Percentiles rank a stretch among this genome's conserved stretches.
Evolutionary conservation across 1,284 basidiomycete genomes (phyloP).

Genomic region (Trametes sp.): DNA sequence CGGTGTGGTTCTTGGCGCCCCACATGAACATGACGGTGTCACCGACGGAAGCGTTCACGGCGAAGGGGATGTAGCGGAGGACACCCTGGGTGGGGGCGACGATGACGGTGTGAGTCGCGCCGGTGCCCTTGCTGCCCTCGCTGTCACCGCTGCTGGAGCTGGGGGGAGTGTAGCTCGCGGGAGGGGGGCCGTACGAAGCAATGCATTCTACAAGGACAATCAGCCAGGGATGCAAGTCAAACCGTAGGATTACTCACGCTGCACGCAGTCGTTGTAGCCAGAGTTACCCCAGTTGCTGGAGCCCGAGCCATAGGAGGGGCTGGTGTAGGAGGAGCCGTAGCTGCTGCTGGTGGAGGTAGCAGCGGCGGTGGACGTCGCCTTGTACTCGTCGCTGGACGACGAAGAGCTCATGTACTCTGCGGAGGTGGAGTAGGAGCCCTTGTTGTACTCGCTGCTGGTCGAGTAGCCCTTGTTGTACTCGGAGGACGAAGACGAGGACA

Average conservation of each 20-base stretch:
- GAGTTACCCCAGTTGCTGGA: conserved; percentile 62
- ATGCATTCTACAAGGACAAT: conserved; percentile 61
- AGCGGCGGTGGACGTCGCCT: not conserved
- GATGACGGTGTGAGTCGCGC: conserved; percentile 74
- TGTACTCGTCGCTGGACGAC: conserved; percentile 9
- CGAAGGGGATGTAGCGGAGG: conserved; percentile 76
- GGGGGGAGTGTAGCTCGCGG: conserved; percentile 41
- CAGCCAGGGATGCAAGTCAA: not conserved
- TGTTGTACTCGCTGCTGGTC: conserved; percentile 36
- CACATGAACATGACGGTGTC: conserved; percentile 80
- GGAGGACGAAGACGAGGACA: not conserved
- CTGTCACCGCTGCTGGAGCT: conserved; percentile 19
- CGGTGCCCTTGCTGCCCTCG: conserved; percentile 49
- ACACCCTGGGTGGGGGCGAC: conserved; percentile 80
- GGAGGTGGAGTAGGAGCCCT: conserved; percentile 6
- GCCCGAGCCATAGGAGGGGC: conserved; percentile 68
- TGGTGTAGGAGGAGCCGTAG: conserved; percentile 20
- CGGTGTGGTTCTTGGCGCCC: conserved; percentile 78
- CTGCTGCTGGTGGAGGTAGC: conserved; percentile 19
- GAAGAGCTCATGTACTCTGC: not conserved
- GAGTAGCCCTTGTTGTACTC: not conserved
- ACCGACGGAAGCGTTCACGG: conserved; percentile 74
- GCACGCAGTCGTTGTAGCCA: conserved; percentile 73
- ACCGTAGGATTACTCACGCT: conserved; percentile 55
- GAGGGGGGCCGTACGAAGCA: conserved; percentile 59